Base-by-base conservation (phyloP, 2,329 filamentous ascomycete genomes). In the Zymoseptoria pseudotritici region DNA sequence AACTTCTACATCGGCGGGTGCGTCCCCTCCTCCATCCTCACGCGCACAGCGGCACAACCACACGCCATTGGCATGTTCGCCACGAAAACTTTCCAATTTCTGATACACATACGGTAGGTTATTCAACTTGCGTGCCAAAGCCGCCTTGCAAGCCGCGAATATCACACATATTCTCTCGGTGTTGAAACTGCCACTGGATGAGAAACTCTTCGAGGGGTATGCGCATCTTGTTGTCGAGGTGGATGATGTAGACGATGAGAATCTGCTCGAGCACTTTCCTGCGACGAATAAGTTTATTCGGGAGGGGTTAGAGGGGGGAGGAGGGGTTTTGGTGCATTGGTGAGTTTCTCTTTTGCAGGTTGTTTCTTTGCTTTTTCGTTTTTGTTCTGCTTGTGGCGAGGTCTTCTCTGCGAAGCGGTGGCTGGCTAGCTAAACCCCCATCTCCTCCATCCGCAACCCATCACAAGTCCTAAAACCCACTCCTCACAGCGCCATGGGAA, bases 81-180 rank as follows among this genome's bases (percentile, higher is more conserved):
- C 36, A 17, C 36, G 22, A 42, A 13, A 42, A 17, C 8, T 29
- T 17, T 3, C 36, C 10, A 42, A 11, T 1, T 58, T 68, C 67
- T 71, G 65, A 72, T 67, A 11, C 2, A 13, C 7, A 29, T 53
- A 58, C 46, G 50, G 59, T 66, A 96, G 92, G 60, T 83, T 96
- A 65, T 92, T 92, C 78, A 86, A 88, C 50, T 78, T 97, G 63
- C 86, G 86, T 61, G 86, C 88, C 62, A 86, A 86, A 62, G 82
- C 87, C 57, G 82, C 86, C 42, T 80, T 97, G 54, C 77, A 83
- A 65, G 83, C 88, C 64, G 84, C 86, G 66, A 86, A 87, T 65
- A 91, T 99, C 73, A 96, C 91, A 2, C 92, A 97, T 75, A 83
- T 97, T 29, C 80, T 97, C n/a, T 96, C 92, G 4, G 89, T 94